A percentile compares a stretch with the other conserved stretches of the same genome.
Conservation (phyloP, 208 protist genomes). For the Wallacemonas sp. region DNA sequence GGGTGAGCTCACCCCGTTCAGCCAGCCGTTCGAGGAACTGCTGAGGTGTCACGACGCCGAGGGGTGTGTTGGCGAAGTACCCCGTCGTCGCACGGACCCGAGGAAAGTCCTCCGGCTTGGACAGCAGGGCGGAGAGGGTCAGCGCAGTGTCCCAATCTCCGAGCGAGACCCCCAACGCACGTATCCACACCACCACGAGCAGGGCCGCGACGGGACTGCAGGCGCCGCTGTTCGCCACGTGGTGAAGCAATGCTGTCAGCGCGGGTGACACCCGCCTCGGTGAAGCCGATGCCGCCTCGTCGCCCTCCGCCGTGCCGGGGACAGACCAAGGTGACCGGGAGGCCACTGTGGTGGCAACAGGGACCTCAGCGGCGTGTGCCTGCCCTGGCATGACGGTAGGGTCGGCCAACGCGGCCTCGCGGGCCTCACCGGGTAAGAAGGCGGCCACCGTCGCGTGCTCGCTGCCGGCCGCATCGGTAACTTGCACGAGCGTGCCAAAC, state of each 20-base stretch:
- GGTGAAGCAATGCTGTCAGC: conserved; percentile 77
- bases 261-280: no score
- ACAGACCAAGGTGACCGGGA: no score
- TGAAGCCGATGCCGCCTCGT: no score
- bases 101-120: conserved; percentile 66
- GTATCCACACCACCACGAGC: conserved; percentile 78
- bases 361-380: background rate
- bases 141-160: conserved; percentile 79
- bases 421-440: conserved; percentile 29
- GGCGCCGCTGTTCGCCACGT: conserved; percentile 42
- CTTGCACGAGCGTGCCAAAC: conserved; percentile 38
- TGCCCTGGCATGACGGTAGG: conserved; percentile 9
- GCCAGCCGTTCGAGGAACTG: conserved; percentile 49
- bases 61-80: conserved; percentile 35
- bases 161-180: conserved; percentile 57
- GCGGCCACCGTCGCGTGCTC: conserved; percentile 40
- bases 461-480: conserved; percentile 34
- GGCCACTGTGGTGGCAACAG: no score
- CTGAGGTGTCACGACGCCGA: conserved; percentile 45
- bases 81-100: conserved; percentile 47
- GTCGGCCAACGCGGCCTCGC: conserved; percentile 15
- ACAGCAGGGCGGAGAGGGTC: conserved; percentile 40
- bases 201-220: conserved; percentile 40
- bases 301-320: no score
- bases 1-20: conserved; percentile 26